These are phyloP conservation scores for Malus hybrid DNA, from an alignment of 331 rosid species.

Conservation along the genomic window DNA sequence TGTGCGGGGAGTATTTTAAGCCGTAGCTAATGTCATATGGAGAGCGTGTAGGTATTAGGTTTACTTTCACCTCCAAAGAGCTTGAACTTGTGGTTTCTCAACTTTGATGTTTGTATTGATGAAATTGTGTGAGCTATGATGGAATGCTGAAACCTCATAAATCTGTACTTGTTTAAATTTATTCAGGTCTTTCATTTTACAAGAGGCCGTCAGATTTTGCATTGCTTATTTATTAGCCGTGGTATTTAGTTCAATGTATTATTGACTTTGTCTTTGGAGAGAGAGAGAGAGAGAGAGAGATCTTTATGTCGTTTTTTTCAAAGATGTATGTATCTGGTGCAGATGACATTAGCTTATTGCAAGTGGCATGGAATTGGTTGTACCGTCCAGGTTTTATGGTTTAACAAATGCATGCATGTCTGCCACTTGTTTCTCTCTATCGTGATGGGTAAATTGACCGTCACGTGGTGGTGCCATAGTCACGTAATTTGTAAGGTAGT, in stretches of 20 bases:
- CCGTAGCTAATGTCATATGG: slow-evolving; percentile 38
- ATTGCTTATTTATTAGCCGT: too few relatives aligned
- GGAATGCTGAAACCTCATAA: slow-evolving; percentile 28
- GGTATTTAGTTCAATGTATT: too few relatives aligned
- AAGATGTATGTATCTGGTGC: background rate
- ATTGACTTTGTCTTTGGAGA: too few relatives aligned
- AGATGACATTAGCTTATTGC: background rate
- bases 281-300: background rate
- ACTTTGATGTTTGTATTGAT: slow-evolving; percentile 45
- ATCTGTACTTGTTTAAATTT: slow-evolving; percentile 30
- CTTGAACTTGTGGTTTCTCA: slow-evolving; percentile 23
- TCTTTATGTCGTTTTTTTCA: background rate
- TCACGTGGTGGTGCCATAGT: background rate
- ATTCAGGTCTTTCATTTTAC: slow-evolving; percentile 1
- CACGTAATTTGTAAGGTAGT: background rate
- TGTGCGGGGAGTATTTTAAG: slow-evolving; percentile 28
- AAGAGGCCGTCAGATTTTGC: background rate
- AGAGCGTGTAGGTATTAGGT: slow-evolving; percentile 36
- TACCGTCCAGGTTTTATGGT: background rate
- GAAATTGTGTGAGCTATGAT: slow-evolving; percentile 22
- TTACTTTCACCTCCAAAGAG: slow-evolving; percentile 10
- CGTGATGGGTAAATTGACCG: background rate
- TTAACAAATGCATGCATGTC: background rate
- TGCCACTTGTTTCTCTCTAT: slow-evolving; percentile 2
- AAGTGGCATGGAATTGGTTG: background rate